These are phyloP conservation scores for Kitagawia praeruptora DNA, from an alignment of 129 eudicot species.

Conservation along the genomic window DNA sequence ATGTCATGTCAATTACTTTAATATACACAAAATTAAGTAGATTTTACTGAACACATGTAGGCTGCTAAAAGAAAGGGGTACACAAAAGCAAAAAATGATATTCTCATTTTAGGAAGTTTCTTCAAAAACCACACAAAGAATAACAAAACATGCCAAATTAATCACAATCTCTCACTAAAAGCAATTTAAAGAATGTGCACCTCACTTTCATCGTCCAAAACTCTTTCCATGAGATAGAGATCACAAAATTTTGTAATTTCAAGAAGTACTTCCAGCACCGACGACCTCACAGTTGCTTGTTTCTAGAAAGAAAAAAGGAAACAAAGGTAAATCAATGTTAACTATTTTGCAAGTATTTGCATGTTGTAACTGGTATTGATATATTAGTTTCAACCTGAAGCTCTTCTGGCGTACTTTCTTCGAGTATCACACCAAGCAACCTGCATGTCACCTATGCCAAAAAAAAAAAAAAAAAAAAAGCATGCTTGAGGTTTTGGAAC, in stretches of 20 bases:
- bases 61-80: background rate
- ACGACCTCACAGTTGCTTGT: constrained; percentile 78
- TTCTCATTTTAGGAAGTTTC: background rate
- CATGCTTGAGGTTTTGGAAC: background rate
- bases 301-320: constrained; percentile 30
- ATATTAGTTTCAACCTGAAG: constrained; percentile 44
- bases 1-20: no score
- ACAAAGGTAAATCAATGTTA: constrained; percentile 9
- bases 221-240: constrained; percentile 91
- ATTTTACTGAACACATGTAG: background rate
- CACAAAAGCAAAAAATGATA: background rate
- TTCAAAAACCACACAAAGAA: background rate
- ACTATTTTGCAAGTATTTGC: background rate
- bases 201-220: constrained; percentile 85
- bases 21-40: background rate
- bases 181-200: constrained; percentile 26
- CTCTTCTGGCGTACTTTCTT: constrained; percentile 83
- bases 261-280: constrained; percentile 69
- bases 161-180: background rate
- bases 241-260: constrained; percentile 84
- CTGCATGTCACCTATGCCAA: constrained; percentile 68
- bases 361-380: background rate
- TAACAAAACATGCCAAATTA: background rate
- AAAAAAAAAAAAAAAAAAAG: background rate
- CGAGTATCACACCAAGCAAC: constrained; percentile 78